A percentile compares a stretch with the other conserved stretches of the same genome.
Evolutionary conservation across 2,329 filamentous ascomycete genomes (phyloP).

Genomic region (Botrytis cinerea): DNA sequence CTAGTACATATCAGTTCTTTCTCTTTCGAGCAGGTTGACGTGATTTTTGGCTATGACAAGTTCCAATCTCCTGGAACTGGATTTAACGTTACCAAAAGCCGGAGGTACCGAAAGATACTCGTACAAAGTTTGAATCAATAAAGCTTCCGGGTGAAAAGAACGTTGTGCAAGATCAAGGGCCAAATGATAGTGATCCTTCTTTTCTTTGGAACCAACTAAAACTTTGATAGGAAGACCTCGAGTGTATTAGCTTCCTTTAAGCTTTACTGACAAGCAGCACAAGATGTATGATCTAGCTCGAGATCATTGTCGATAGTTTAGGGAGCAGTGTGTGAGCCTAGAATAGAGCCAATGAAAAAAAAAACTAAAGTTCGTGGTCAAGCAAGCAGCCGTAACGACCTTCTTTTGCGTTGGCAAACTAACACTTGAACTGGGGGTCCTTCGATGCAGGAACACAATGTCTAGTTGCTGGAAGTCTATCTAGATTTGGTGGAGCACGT

Average conservation of each 20-base stretch:
- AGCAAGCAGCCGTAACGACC: constrained; percentile 26
- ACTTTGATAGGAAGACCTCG: constrained; percentile 24
- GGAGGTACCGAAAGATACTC: constrained; percentile 31
- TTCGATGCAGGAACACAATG: constrained; percentile 24
- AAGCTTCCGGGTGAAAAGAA: constrained; percentile 28
- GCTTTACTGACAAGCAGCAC: constrained; percentile 30
- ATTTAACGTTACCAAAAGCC: constrained; percentile 31
- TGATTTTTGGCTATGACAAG: constrained; percentile 31
- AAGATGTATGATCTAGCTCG: constrained; percentile 26
- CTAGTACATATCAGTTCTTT: constrained; percentile 27
- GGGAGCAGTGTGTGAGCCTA: not conserved
- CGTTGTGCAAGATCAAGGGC: constrained; percentile 26
- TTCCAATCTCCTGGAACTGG: constrained; percentile 30
- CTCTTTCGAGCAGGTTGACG: constrained; percentile 22
- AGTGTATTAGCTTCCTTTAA: constrained; percentile 31
- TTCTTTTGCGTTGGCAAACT: constrained; percentile 24
- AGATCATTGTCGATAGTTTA: constrained; percentile 12
- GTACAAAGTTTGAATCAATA: constrained; percentile 31
- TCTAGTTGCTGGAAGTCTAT: constrained; percentile 23
- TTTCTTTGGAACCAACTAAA: constrained; percentile 12
- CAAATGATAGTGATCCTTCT: constrained; percentile 12
- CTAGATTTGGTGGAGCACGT: constrained; percentile 21
- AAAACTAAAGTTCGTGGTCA: constrained; percentile 6
- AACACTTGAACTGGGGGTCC: constrained; percentile 17
- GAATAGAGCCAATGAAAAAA: constrained; percentile 3